A percentile compares a stretch with the other conserved stretches of the same genome.
phyloP scores from a whole-genome alignment of 352 stramenopile species.

The Achlya hypogyna region DNA sequence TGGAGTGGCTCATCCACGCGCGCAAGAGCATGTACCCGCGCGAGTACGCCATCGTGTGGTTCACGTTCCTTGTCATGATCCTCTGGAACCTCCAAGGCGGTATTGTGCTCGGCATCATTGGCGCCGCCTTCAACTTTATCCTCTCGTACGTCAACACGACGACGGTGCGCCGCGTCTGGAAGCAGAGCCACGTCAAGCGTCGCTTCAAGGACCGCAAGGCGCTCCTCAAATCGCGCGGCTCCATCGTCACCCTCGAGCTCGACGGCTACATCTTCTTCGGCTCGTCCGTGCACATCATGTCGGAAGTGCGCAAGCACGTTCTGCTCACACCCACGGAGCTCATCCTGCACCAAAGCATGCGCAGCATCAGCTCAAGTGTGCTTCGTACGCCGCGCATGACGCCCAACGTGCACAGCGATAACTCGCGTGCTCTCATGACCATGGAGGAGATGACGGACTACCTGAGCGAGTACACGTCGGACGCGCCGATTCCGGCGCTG shows the following conservation, averaged over 20 bases:
- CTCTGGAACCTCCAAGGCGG: conserved; percentile 91
- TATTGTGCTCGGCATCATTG: conserved; percentile 88
- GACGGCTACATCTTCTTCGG: conserved; percentile 85
- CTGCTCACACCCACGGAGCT: conserved; percentile 31
- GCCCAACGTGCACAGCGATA: not conserved
- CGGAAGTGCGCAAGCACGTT: conserved; percentile 76
- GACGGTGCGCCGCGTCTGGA: conserved; percentile 69
- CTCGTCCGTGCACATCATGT: conserved; percentile 80
- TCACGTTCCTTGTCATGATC: conserved; percentile 93
- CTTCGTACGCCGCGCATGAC: conserved; percentile 3
- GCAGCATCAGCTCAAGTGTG: conserved; percentile 11
- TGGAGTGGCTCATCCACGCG: conserved; percentile 92
- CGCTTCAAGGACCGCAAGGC: conserved; percentile 64
- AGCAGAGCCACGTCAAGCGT: conserved; percentile 70
- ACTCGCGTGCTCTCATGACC: conserved; percentile 1
- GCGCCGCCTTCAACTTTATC: conserved; percentile 86
- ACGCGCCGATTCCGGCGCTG: conserved; percentile 41
- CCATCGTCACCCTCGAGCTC: conserved; percentile 80
- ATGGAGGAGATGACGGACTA: conserved; percentile 21
- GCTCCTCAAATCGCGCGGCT: conserved; percentile 56
- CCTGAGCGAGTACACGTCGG: conserved; percentile 17
- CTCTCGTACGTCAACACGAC: conserved; percentile 65
- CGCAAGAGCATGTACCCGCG: conserved; percentile 75
- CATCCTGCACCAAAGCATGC: conserved; percentile 6
- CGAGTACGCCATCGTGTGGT: conserved; percentile 91